Evolutionary conservation across 371 early-diverging fungal genomes (phyloP), one percentile per base, ranked within the genome.

Genomic region (Mucor piriformis): DNA sequence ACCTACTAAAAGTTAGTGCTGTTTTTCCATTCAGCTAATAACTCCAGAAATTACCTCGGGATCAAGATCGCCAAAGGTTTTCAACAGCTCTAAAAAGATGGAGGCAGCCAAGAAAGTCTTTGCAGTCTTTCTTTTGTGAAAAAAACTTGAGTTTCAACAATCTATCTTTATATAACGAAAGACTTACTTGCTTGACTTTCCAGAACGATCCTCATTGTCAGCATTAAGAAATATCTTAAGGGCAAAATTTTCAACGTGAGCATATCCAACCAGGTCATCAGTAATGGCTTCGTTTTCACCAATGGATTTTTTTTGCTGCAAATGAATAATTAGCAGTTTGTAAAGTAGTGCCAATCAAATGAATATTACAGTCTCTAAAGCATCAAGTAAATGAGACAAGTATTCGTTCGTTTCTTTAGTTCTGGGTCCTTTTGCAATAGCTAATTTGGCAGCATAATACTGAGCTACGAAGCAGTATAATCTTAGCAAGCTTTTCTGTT

Each of bases 221-320:
- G 98, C 97, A 55, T 84, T 88, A 20, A 81, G 60, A 69, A 98
- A 98, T n/a, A 97, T 86, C 61, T 87, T 87, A 13, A 96, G 71
- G 0, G 92, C 96, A 83, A 98, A 97, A 65, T 87, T 86, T 34
- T 92, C 91, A 21, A 96, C 76, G 46, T 96, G 90, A n/a, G 89
- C 90, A 46, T 86, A 83, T 0, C 90, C 97, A 1, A 89, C 89
- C 0, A 81, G 47, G 50, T 97, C 93, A 62, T 92, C 85, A 0
- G 82, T 79, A 53, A 97, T 85, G 6, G 89, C 89, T 54, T 92
- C 91, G 60, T 88, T 83, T 4, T 77, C 63, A 0, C 71, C 79
- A 8, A 92, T 72, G 3, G 67, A 61, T 42, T 69, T 77, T 67
- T 94, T 93, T 66, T 88, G 85, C 92, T 93, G 62, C 16, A 29